A percentile compares a stretch with the other conserved stretches of the same genome.
These are phyloP conservation scores for Tetrahymena thermophila DNA, from an alignment of 73 alveolate genomes.

Conservation along the genomic window DNA sequence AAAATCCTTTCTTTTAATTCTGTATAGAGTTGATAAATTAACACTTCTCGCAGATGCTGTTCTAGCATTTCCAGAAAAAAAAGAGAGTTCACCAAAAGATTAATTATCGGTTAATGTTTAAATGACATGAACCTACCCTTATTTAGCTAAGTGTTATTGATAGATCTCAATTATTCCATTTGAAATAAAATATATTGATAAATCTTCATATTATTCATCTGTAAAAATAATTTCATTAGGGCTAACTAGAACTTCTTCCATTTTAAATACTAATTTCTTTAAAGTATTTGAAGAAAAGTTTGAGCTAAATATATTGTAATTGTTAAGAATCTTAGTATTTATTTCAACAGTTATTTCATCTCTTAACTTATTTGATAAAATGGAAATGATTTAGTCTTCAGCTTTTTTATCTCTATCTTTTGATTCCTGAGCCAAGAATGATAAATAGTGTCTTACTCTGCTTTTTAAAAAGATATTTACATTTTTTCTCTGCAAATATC, in stretches of 20 bases:
- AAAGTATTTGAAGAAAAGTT: neutral
- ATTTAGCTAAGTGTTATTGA: neutral
- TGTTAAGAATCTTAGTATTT: neutral
- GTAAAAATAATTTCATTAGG: neutral
- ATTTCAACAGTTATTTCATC: neutral
- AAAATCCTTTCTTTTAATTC: constrained; percentile 23
- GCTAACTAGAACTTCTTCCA: neutral
- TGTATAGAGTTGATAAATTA: constrained; percentile 7
- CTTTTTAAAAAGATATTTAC: neutral
- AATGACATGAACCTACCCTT: neutral
- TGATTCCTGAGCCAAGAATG: neutral
- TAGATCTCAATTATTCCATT: neutral
- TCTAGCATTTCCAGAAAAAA: constrained; percentile 20
- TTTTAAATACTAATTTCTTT: neutral
- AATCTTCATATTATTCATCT: neutral
- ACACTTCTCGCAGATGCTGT: constrained; percentile 9
- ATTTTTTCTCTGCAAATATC: neutral
- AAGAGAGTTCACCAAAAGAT: constrained; percentile 16
- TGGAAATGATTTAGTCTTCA: neutral
- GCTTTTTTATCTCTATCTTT: neutral
- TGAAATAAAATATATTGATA: neutral
- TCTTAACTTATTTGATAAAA: neutral
- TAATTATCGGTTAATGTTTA: neutral
- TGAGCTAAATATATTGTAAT: neutral
- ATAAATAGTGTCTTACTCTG: neutral